These are phyloP conservation scores for Salix udensis DNA, from an alignment of 345 rosid genomes.

Conservation along the genomic window DNA sequence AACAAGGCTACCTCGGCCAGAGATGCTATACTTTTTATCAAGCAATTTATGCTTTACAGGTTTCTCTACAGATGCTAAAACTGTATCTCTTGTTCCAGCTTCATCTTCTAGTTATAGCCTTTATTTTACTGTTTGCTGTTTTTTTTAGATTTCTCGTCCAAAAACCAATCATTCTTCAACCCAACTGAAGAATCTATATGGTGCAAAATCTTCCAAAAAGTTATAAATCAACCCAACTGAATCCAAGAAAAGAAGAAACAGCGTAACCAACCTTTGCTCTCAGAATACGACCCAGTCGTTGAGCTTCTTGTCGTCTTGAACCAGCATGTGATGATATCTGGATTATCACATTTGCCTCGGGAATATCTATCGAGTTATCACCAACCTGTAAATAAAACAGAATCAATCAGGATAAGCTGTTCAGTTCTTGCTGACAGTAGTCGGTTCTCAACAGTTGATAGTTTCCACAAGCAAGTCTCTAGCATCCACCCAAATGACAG, in stretches of 20 bases:
- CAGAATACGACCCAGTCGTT: slow-evolving; percentile 95
- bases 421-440: background rate
- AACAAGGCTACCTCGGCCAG: no score
- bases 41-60: no score
- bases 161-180: no score
- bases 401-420: slow-evolving; percentile 5
- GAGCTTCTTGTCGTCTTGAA: slow-evolving; percentile 98
- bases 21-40: no score
- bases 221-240: background rate
- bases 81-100: no score
- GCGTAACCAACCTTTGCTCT: slow-evolving; percentile 74
- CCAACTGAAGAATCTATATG: no score
- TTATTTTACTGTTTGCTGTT: no score
- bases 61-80: no score
- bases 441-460: no score
- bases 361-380: slow-evolving; percentile 97
- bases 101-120: no score
- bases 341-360: slow-evolving; percentile 95
- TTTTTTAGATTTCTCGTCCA: no score
- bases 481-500: no score
- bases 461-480: background rate
- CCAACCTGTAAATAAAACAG: slow-evolving; percentile 59
- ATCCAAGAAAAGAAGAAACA: background rate
- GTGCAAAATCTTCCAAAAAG: background rate
- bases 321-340: slow-evolving; percentile 99